These are phyloP conservation scores for Capsicum pubescens DNA, from an alignment of 257 asterid species.

Conservation along the genomic window DNA sequence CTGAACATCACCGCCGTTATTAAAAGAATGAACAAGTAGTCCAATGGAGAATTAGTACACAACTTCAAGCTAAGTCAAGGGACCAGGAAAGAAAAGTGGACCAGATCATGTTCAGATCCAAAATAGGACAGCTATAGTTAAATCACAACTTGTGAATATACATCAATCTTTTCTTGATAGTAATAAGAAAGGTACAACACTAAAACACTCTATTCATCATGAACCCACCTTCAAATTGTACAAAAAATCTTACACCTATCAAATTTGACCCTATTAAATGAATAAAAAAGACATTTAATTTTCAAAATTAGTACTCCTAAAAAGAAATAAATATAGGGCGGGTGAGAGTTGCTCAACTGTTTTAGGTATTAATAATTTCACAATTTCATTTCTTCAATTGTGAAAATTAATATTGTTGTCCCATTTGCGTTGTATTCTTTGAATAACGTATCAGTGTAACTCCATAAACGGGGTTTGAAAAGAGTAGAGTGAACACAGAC, in stretches of 20 bases:
- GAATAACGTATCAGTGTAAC: no score
- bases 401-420: neutral
- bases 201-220: neutral
- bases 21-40: neutral
- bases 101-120: neutral
- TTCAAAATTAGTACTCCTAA: neutral
- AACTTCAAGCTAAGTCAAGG: neutral
- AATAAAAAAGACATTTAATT: neutral
- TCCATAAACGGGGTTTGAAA: no score
- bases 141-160: neutral
- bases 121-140: neutral
- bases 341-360: slow-evolving; percentile 26
- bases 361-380: neutral
- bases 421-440: neutral
- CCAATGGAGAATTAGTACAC: neutral
- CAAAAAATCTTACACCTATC: neutral
- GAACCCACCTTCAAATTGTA: slow-evolving; percentile 23
- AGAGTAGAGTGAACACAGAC: no score
- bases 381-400: slow-evolving; percentile 3
- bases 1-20: no score
- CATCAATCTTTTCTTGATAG: neutral
- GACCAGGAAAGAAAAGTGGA: neutral
- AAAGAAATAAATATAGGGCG: neutral
- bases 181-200: neutral
- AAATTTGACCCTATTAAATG: neutral